Base-by-base conservation (phyloP, 2,329 filamentous ascomycete genomes). In the Neopestalotiopsis sp. region DNA sequence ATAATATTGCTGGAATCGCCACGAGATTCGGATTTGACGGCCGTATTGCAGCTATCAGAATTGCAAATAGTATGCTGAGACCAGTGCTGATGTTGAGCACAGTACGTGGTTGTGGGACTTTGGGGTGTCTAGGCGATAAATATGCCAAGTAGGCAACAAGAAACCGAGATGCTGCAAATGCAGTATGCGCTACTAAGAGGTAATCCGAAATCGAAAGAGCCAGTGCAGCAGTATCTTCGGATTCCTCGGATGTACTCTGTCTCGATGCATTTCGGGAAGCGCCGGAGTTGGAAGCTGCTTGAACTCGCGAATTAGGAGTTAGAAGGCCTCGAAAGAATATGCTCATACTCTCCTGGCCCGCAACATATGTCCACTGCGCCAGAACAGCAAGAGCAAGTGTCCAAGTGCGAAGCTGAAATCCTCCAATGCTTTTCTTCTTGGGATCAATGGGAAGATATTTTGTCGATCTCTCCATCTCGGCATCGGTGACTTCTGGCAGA, bases 301-400 rank as follows among this genome's bases (percentile, higher is more conserved):
- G 17, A 70, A 72, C 59, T 17, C 30, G 24, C 20, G 38, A 64
- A 65, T 49, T 78, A 0, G 83, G 81, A 6, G 81, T 76, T 65
- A 90, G 74, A 12, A 90, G 79, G n/a, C 79, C 76, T 17, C 84
- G 79, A 75, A 92, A 90, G 78, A 86, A 91, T 73, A 90, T 86
- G 71, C 85, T 88, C 80, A 89, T 86, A 75, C 83, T 85, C 74
- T 91, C 90, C 75, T 97, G 94, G 0, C 90, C 89, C 7, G 91
- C 92, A 1, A 93, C 90, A 75, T 97, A 97, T 40, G 88, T 88
- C 82, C 93, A 97, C 75, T 97, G 94, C 0, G 92, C 90, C 45
- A 91, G 79, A 0, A 94, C 89, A 0, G 92, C 94, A 69, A 95
- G 86, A 70, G 89, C 88, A 9, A 97, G 84, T 42, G 82, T 85